Percentiles rank a stretch among this genome's conserved stretches.
These are phyloP conservation scores for Paecilomyces fulvus DNA, from an alignment of 2,329 filamentous ascomycete genomes.

Conservation along the genomic window DNA sequence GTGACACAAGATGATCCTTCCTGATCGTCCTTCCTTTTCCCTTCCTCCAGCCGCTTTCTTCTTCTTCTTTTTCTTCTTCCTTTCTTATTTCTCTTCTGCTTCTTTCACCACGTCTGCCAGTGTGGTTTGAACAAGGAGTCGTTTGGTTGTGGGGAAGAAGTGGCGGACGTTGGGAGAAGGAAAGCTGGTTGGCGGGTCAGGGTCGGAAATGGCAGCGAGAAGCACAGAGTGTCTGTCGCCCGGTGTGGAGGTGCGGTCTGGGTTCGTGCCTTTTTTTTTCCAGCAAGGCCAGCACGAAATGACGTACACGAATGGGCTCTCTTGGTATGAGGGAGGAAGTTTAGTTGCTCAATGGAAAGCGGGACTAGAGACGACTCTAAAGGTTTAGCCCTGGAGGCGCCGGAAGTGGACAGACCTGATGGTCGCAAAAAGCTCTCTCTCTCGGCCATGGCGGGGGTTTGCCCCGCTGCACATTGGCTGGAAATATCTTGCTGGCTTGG, in stretches of 20 bases:
- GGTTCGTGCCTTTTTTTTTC: not conserved
- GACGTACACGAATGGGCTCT: not conserved
- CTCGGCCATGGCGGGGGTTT: conserved; percentile 3
- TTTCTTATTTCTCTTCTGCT: not conserved
- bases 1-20: not conserved
- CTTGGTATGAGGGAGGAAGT: no score
- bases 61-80: not conserved
- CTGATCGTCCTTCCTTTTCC: not conserved
- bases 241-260: not conserved
- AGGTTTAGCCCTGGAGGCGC: not conserved
- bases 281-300: not conserved
- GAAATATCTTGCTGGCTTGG: not conserved
- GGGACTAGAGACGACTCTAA: no score
- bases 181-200: conserved; percentile 5
- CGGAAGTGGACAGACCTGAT: conserved; percentile 1
- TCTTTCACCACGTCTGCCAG: not conserved
- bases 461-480: conserved; percentile 1
- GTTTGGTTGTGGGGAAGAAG: conserved; percentile 1
- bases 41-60: not conserved
- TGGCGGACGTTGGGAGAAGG: not conserved
- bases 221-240: not conserved
- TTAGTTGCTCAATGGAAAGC: no score
- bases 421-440: conserved; percentile 4
- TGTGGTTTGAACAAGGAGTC: not conserved
- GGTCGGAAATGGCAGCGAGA: conserved; percentile 4